These are phyloP conservation scores for Glycyrrhiza uralensis DNA, from an alignment of 306 rosid species.

Conservation along the genomic window DNA sequence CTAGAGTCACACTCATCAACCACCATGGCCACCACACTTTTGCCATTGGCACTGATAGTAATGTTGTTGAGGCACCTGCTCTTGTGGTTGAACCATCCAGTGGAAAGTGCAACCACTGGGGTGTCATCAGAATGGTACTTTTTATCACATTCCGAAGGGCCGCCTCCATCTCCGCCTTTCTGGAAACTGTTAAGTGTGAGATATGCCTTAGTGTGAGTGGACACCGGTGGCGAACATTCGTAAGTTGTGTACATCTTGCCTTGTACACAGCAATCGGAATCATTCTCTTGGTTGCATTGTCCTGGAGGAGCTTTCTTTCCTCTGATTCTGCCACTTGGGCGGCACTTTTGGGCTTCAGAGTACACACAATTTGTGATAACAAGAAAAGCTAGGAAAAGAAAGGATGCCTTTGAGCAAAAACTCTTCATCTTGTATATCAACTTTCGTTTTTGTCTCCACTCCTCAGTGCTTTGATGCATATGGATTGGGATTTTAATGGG, in stretches of 20 bases:
- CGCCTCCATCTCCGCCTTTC: slow-evolving; percentile 48
- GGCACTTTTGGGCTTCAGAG: slow-evolving; percentile 30
- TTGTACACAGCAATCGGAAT: slow-evolving; percentile 36
- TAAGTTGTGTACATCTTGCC: slow-evolving; percentile 36
- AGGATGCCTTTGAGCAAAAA: not conserved
- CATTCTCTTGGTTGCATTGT: slow-evolving; percentile 37
- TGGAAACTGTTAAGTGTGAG: slow-evolving; percentile 47
- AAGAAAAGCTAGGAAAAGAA: not conserved
- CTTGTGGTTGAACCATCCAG: slow-evolving; percentile 41
- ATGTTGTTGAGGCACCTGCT: slow-evolving; percentile 40
- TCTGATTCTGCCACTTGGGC: slow-evolving; percentile 19
- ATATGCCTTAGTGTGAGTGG: slow-evolving; percentile 29
- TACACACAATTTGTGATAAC: not conserved
- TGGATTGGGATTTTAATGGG: not conserved
- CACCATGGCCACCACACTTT: slow-evolving; percentile 47
- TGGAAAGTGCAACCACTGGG: slow-evolving; percentile 39
- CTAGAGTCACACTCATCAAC: slow-evolving; percentile 57
- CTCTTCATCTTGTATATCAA: not conserved
- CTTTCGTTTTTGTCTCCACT: not conserved
- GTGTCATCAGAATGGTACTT: slow-evolving; percentile 33
- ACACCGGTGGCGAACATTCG: slow-evolving; percentile 40
- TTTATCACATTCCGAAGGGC: slow-evolving; percentile 46
- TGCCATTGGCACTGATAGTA: slow-evolving; percentile 36
- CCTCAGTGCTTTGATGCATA: not conserved
- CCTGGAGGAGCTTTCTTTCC: slow-evolving; percentile 35